Percentiles rank a stretch among this genome's conserved stretches.
phyloP scores from a whole-genome alignment of 768 basidiomycete species.

The Asterophora parasitica region DNA sequence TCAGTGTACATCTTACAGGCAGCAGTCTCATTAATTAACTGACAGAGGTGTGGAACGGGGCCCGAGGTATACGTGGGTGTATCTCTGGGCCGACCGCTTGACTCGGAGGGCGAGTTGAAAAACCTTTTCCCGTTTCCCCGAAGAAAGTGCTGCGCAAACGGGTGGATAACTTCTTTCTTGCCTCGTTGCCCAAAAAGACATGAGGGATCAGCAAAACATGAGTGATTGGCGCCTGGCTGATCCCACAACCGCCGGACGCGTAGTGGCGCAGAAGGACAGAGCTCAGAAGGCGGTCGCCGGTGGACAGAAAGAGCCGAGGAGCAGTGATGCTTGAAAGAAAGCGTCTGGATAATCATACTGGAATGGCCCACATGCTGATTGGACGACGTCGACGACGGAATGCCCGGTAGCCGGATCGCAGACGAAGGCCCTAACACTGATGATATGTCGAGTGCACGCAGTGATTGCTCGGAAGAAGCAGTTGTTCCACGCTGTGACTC shows the following conservation, averaged over 20 bases:
- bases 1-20: too few relatives aligned
- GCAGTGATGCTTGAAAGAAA: background rate
- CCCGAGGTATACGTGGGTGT: too few relatives aligned
- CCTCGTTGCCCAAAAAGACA: background rate
- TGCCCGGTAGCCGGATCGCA: background rate
- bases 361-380: background rate
- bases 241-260: background rate
- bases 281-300: background rate
- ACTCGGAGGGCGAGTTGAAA: too few relatives aligned
- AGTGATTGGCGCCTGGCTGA: background rate
- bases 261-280: slow-evolving; percentile 6
- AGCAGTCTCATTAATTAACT: too few relatives aligned
- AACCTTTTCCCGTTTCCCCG: too few relatives aligned
- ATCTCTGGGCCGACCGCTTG: too few relatives aligned
- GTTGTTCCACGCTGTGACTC: background rate
- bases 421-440: too few relatives aligned
- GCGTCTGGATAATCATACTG: background rate
- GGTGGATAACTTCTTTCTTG: too few relatives aligned
- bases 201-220: background rate
- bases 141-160: too few relatives aligned
- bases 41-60: too few relatives aligned
- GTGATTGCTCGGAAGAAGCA: background rate
- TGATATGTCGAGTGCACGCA: background rate
- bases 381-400: background rate
- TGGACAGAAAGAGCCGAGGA: background rate